Evolutionary conservation across 176 grass and related monocot genomes (phyloP).

Genomic region (Carex littledalei): DNA sequence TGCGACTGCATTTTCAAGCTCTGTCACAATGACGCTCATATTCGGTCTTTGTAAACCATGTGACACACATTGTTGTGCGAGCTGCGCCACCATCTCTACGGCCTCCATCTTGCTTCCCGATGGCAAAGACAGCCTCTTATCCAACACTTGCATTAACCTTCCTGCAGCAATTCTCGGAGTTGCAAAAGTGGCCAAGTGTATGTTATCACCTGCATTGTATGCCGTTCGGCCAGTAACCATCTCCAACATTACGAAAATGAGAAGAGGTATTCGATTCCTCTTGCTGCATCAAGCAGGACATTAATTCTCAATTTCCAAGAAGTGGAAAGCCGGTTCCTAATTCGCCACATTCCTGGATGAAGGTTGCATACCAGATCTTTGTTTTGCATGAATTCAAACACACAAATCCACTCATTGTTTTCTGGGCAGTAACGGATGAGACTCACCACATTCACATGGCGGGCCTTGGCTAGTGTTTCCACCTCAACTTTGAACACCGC

Average conservation of each 20-base stretch:
- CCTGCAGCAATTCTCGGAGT: not conserved
- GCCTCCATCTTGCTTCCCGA: not conserved
- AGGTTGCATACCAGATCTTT: not conserved
- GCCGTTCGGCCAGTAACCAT: not conserved
- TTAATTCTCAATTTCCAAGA: constrained; percentile 19
- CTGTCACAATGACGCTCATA: not conserved
- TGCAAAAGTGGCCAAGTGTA: not conserved
- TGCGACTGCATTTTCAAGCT: not conserved
- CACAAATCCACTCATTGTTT: not conserved
- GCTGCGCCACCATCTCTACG: not conserved
- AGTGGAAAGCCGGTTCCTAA: not conserved
- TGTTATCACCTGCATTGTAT: not conserved
- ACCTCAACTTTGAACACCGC: not conserved
- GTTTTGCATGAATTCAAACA: not conserved
- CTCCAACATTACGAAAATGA: not conserved
- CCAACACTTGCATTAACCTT: not conserved
- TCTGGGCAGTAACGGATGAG: not conserved
- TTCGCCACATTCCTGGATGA: no score
- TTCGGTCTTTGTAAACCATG: not conserved
- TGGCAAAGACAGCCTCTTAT: not conserved
- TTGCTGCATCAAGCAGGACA: constrained; percentile 62
- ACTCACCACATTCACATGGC: not conserved
- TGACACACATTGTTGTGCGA: not conserved
- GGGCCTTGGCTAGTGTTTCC: not conserved
- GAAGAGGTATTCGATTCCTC: constrained; percentile 81